Evolutionary conservation across 2,329 filamentous ascomycete genomes (phyloP), one percentile per base, ranked within the genome.

Genomic region (Cladosporium phlei): DNA sequence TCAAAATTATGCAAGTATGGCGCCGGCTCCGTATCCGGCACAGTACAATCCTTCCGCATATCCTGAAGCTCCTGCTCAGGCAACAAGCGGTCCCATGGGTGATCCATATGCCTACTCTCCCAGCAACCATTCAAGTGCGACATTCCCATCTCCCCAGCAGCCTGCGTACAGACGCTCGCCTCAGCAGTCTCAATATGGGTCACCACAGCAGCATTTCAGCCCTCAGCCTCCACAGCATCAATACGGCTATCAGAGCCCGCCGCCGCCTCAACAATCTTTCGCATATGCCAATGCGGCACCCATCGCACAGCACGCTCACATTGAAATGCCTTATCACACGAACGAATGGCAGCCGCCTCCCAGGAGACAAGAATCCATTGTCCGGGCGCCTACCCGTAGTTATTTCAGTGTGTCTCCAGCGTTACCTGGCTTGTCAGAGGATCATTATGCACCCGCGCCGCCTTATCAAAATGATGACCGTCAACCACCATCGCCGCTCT

Each of bases 1-100:
- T 2, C 78, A 85, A 62, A 71, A 75, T 28, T 91, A 76, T 48
- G 63, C 66, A 33, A 66, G 62, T 42, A 54, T 66, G 19, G 64
- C 61, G 45, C 55, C 64, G 39, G 59, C 64, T 21, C 68, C 63
- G 44, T 60, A 64, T 39, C 56, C 38, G 29, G 25, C 48, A 40
- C 52, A 56, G 34, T 58, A 58, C 46, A 54, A 55, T 42, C 48
- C 55, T 5, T 50, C 58, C 5, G 53, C 56, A 5, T 62, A 58
- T 47, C 42, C 54, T 5, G 55, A 58, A 33, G 55, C 35, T 48
- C 51, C 37, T 54, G 54, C 43, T 51, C 51, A 27, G 55, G 52
- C 47, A 55, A 57, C 52, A 17, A 59, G 53, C 46, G 59, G 54
- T 32, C 58, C 57, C 21, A 51, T 60, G 49, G 46, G 38, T 5